A percentile compares a stretch with the other conserved stretches of the same genome.
These are phyloP conservation scores for Cyberlindnera maritima DNA, from an alignment of 805 yeast species.

Conservation along the genomic window DNA sequence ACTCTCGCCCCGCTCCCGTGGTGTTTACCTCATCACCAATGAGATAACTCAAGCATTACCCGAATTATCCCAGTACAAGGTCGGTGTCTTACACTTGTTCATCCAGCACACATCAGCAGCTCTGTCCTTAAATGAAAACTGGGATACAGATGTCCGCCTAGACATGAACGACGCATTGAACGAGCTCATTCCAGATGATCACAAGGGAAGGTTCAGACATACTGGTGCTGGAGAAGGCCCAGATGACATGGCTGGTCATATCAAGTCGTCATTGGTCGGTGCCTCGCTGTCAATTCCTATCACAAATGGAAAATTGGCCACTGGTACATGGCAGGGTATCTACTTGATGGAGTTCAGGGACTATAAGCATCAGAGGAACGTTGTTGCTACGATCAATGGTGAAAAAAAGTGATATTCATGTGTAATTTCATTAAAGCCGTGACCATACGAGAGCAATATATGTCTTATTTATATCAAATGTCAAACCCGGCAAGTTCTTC, in stretches of 20 bases:
- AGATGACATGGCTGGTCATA: conserved; percentile 86
- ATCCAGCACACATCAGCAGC: conserved; percentile 82
- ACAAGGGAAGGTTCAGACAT: conserved; percentile 26
- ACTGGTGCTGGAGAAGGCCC: conserved; percentile 64
- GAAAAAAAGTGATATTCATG: conserved; percentile 24
- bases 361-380: conserved; percentile 57
- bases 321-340: conserved; percentile 87
- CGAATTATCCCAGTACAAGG: conserved; percentile 52
- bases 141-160: conserved; percentile 71
- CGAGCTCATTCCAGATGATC: conserved; percentile 64
- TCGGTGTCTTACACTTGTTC: conserved; percentile 66
- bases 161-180: conserved; percentile 68
- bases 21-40: conserved; percentile 69
- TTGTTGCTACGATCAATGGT: conserved; percentile 76
- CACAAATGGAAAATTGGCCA: conserved; percentile 58
- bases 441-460: neutral
- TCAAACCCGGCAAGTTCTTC: conserved; percentile 32
- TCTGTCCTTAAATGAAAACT: conserved; percentile 69
- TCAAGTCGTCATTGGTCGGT: conserved; percentile 61
- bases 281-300: conserved; percentile 68
- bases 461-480: conserved; percentile 2
- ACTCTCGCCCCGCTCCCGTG: conserved; percentile 56
- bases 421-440: neutral
- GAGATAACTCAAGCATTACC: conserved; percentile 59
- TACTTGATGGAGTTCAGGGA: conserved; percentile 73